These are phyloP conservation scores for Pestalotiopsis sp. DNA, from an alignment of 2,329 filamentous ascomycete species.

Conservation along the genomic window DNA sequence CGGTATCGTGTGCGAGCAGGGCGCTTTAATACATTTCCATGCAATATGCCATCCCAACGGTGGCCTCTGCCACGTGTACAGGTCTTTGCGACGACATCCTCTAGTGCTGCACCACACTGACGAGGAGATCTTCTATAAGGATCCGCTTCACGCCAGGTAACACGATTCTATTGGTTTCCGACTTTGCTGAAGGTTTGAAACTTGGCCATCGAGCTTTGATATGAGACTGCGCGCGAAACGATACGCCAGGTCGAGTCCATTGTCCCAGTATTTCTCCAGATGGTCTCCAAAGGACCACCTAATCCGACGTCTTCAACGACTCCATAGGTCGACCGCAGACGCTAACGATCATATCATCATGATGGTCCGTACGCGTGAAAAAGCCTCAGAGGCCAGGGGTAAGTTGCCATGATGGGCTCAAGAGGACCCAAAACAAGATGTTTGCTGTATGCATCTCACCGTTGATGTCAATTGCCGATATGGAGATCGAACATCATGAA, in stretches of 20 bases:
- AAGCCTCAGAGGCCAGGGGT: not conserved
- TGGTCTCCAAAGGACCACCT: not conserved
- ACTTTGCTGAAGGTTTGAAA: not conserved
- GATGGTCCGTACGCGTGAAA: not conserved
- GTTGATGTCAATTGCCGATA: not conserved
- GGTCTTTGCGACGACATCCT: not conserved
- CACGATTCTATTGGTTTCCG: not conserved
- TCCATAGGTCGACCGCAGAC: not conserved
- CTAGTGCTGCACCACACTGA: not conserved
- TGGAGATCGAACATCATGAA: not conserved
- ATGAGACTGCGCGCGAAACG: not conserved
- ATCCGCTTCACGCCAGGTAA: not conserved
- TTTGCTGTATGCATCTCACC: not conserved
- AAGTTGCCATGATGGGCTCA: not conserved
- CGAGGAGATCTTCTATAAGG: not conserved
- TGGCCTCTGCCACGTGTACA: not conserved
- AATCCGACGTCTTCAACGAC: not conserved
- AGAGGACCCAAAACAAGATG: not conserved
- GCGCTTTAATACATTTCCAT: not conserved
- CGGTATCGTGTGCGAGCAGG: not conserved
- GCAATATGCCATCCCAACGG: not conserved
- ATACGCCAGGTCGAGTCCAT: not conserved
- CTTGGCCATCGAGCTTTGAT: not conserved
- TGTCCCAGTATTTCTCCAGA: not conserved
- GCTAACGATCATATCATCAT: not conserved